A percentile compares a stretch with the other conserved stretches of the same genome.
phyloP scores from a whole-genome alignment of 2,329 filamentous ascomycete genomes.

The Arthrobotrys musiformis region DNA sequence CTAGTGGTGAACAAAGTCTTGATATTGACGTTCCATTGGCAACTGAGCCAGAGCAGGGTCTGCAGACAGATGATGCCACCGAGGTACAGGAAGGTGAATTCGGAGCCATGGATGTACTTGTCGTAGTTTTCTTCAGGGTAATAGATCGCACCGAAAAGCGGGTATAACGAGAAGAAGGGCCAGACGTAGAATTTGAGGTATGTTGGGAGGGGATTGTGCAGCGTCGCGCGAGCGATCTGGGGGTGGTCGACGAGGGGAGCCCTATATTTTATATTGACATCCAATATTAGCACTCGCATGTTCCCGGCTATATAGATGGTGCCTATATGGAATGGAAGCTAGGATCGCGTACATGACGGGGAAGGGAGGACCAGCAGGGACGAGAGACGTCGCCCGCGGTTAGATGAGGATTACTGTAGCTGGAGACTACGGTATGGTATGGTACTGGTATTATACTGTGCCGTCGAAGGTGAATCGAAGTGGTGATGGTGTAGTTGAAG shows the following conservation, averaged over 20 bases:
- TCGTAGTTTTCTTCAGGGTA: constrained; percentile 85
- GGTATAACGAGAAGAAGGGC: constrained; percentile 93
- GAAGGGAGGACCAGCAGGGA: constrained; percentile 23
- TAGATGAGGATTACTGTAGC: neutral
- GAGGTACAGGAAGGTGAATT: constrained; percentile 98
- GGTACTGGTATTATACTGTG: too few species aligned
- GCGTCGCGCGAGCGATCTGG: constrained; percentile 86
- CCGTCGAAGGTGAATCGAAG: neutral
- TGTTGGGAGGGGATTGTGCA: constrained; percentile 85
- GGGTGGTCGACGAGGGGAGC: constrained; percentile 88
- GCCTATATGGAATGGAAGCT: neutral
- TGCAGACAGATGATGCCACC: constrained; percentile 88
- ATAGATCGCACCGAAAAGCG: constrained; percentile 88
- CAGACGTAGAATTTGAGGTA: constrained; percentile 88
- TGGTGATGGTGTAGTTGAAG: neutral
- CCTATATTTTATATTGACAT: constrained; percentile 65
- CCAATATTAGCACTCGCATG: neutral
- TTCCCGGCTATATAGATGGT: neutral
- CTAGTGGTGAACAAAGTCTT: constrained; percentile 82
- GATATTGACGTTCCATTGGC: constrained; percentile 95
- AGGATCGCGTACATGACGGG: constrained; percentile 38
- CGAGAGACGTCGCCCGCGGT: constrained; percentile 39
- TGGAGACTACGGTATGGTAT: neutral
- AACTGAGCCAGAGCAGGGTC: constrained; percentile 90
- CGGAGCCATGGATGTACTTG: constrained; percentile 87